phyloP scores from a whole-genome alignment of 164 flowering plant genomes.

The Magnolia officinalis region DNA sequence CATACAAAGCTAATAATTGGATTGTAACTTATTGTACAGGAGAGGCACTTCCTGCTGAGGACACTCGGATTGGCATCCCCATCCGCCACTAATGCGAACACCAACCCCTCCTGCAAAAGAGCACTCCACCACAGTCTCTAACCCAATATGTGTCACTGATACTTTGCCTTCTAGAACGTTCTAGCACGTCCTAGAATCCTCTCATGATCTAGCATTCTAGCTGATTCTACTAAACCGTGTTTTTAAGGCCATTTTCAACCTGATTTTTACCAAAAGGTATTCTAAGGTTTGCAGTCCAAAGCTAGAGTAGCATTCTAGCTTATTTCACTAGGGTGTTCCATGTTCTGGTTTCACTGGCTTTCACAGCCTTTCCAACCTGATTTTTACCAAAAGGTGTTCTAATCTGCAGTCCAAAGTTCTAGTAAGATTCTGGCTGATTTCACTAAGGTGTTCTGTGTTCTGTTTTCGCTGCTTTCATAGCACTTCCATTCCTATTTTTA shows the following conservation, averaged over 20 bases:
- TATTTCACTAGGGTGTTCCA: background rate
- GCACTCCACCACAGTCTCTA: constrained; percentile 82
- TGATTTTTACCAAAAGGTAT: background rate
- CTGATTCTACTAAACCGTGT: background rate
- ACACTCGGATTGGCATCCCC: constrained; percentile 76
- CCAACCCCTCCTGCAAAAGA: constrained; percentile 67
- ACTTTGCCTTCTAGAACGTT: constrained; percentile 1
- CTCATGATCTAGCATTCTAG: background rate
- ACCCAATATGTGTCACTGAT: constrained; percentile 10
- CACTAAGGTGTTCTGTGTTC: constrained; percentile 1
- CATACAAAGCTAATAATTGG: constrained; percentile 14
- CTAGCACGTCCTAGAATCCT: constrained; percentile 11
- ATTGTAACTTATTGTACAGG: constrained; percentile 47
- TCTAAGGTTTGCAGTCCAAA: background rate
- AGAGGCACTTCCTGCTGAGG: constrained; percentile 71
- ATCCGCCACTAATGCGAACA: constrained; percentile 28
- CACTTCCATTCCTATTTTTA: constrained; percentile 3
- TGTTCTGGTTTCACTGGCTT: constrained; percentile 10
- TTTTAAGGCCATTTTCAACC: background rate
- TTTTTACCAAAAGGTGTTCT: constrained; percentile 41
- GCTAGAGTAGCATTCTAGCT: constrained; percentile 8
- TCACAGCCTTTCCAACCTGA: constrained; percentile 38
- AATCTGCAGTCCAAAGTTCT: constrained; percentile 36
- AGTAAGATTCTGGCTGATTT: constrained; percentile 45
- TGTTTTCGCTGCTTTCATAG: background rate